Evolutionary conservation across 2,329 filamentous ascomycete species (phyloP).

Genomic region (Hypoxylon sp.): DNA sequence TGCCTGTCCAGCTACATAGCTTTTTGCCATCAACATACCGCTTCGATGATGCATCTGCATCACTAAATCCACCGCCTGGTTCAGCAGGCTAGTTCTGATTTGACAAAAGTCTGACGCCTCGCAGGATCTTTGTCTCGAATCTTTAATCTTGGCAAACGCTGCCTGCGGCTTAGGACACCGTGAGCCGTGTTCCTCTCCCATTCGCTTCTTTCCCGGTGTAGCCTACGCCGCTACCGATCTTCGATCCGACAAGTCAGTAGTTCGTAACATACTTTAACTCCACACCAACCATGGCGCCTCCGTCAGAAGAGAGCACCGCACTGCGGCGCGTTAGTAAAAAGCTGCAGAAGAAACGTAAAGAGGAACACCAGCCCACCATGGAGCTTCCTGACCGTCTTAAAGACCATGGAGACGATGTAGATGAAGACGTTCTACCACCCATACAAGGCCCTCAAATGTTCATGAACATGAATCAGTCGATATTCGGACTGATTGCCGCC

Average conservation of each 20-base stretch:
- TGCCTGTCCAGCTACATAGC: slow-evolving; percentile 13
- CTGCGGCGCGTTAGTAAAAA: slow-evolving; percentile 58
- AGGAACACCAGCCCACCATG: slow-evolving; percentile 58
- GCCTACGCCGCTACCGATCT: slow-evolving; percentile 30
- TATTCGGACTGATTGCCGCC: slow-evolving; percentile 92
- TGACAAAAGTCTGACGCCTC: slow-evolving; percentile 28
- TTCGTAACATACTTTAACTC: slow-evolving; percentile 22
- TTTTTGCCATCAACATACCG: slow-evolving; percentile 14
- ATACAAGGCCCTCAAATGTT: slow-evolving; percentile 63
- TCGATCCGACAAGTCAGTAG: slow-evolving; percentile 19
- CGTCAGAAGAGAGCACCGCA: slow-evolving; percentile 54
- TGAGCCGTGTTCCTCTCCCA: slow-evolving; percentile 31
- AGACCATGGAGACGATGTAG: slow-evolving; percentile 62
- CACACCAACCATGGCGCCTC: slow-evolving; percentile 47
- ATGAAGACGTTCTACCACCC: slow-evolving; percentile 62
- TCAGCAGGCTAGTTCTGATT: slow-evolving; percentile 28
- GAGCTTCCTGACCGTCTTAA: slow-evolving; percentile 68
- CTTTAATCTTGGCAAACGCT: slow-evolving; percentile 27
- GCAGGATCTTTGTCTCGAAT: slow-evolving; percentile 24
- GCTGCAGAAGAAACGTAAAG: slow-evolving; percentile 61
- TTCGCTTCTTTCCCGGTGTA: slow-evolving; percentile 36
- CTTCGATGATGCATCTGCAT: slow-evolving; percentile 32
- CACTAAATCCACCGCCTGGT: slow-evolving; percentile 26
- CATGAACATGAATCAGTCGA: slow-evolving; percentile 90
- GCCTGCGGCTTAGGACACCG: slow-evolving; percentile 24